Evolutionary conservation across 2,329 filamentous ascomycete species (phyloP).

Genomic region (Pseudogymnoascus sp.): DNA sequence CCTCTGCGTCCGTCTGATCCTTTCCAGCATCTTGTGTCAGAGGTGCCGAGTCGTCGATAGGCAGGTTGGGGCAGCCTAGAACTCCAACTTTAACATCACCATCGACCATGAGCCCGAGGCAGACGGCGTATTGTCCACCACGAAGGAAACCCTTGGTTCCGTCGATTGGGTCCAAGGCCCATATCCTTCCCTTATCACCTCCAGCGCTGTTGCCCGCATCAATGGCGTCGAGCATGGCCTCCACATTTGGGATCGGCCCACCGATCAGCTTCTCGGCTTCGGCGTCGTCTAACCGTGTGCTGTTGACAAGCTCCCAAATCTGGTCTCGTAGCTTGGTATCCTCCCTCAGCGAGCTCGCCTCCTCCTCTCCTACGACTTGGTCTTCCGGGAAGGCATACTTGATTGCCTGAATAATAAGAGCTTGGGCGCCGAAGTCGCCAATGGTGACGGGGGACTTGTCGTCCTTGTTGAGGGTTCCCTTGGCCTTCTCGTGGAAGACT

Average conservation of each 20-base stretch:
- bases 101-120: slow-evolving; percentile 83
- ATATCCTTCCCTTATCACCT: slow-evolving; percentile 70
- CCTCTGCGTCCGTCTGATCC: slow-evolving; percentile 64
- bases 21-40: slow-evolving; percentile 65
- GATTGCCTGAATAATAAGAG: slow-evolving; percentile 87
- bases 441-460: slow-evolving; percentile 97
- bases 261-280: slow-evolving; percentile 61
- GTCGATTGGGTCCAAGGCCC: slow-evolving; percentile 96
- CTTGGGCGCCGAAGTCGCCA: slow-evolving; percentile 95
- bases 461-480: slow-evolving; percentile 88
- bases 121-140: slow-evolving; percentile 95
- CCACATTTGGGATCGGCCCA: slow-evolving; percentile 56
- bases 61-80: slow-evolving; percentile 90
- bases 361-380: slow-evolving; percentile 91
- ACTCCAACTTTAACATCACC: slow-evolving; percentile 92
- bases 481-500: slow-evolving; percentile 80
- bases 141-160: slow-evolving; percentile 96
- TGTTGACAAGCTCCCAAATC: slow-evolving; percentile 77
- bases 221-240: slow-evolving; percentile 59
- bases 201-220: slow-evolving; percentile 63
- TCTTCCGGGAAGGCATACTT: slow-evolving; percentile 84
- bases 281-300: slow-evolving; percentile 59
- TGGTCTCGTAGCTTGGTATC: slow-evolving; percentile 62
- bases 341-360: slow-evolving; percentile 69
- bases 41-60: slow-evolving; percentile 68